Conservation (phyloP, 2,329 filamentous ascomycete genomes). For the Diaporthe helianthi region DNA sequence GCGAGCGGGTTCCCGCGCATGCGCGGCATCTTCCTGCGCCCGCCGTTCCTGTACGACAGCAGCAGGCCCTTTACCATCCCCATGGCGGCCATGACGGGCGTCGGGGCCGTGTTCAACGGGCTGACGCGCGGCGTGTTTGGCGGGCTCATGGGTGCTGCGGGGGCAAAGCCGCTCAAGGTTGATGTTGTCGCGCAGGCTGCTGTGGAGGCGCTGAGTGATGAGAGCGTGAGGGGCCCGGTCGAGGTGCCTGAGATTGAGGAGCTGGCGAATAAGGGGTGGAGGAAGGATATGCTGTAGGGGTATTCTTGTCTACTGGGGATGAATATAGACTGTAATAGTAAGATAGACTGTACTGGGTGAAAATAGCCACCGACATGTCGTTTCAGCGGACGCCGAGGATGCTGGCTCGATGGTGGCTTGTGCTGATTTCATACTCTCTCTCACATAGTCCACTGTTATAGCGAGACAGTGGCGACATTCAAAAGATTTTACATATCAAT, state of each 20-base stretch:
- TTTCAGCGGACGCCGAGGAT: background rate
- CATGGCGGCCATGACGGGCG: conserved; percentile 78
- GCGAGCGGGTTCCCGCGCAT: conserved; percentile 74
- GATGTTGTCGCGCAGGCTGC: conserved; percentile 89
- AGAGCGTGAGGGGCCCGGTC: conserved; percentile 74
- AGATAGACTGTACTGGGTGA: background rate
- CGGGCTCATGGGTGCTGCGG: conserved; percentile 80
- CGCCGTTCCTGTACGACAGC: conserved; percentile 88
- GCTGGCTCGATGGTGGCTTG: background rate
- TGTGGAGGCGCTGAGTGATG: conserved; percentile 83
- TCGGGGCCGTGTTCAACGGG: conserved; percentile 78
- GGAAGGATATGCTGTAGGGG: conserved; percentile 82
- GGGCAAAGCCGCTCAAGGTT: conserved; percentile 84
- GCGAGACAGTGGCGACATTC: background rate
- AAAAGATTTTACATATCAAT: background rate
- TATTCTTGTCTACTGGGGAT: background rate
- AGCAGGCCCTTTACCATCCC: conserved; percentile 84
- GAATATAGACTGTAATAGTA: conserved; percentile 16
- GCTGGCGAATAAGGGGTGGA: conserved; percentile 83
- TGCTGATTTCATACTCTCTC: background rate
- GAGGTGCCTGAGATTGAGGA: conserved; percentile 82
- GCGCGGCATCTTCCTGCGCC: conserved; percentile 81
- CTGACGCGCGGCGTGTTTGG: conserved; percentile 78
- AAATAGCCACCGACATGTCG: no score
- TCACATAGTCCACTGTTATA: no score